These are phyloP conservation scores for Phytophthora pinifolia DNA, from an alignment of 352 stramenopile species.

Conservation along the genomic window DNA sequence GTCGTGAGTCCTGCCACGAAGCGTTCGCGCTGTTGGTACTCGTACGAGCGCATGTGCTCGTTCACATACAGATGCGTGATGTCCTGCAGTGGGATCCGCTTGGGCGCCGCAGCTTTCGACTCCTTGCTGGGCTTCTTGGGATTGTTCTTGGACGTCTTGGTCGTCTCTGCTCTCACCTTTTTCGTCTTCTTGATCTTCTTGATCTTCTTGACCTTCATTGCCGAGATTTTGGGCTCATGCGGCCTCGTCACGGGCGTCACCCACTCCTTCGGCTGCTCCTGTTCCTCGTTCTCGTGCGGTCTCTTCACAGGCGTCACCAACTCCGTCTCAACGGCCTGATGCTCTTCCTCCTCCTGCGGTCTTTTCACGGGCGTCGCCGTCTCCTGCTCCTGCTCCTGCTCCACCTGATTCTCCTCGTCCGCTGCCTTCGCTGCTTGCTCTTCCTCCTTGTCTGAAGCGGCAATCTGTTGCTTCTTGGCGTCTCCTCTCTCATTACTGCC, in stretches of 20 bases:
- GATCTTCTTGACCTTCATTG: conserved; percentile 26
- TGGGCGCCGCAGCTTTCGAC: conserved; percentile 29
- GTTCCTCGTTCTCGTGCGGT: conserved; percentile 14
- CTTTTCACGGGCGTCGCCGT: background rate
- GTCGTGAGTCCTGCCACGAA: conserved; percentile 34
- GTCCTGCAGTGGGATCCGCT: conserved; percentile 56
- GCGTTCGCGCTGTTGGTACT: conserved; percentile 14
- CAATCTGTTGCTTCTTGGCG: conserved; percentile 22
- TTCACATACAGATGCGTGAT: conserved; percentile 70
- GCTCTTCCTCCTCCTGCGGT: background rate
- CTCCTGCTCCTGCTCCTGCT: background rate
- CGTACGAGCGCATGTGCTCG: conserved; percentile 26
- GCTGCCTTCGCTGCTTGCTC: conserved; percentile 7
- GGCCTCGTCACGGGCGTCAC: conserved; percentile 32
- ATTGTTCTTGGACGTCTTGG: background rate
- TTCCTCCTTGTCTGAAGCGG: background rate
- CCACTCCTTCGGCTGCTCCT: conserved; percentile 1
- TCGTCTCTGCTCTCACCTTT: conserved; percentile 6
- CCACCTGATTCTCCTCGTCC: background rate
- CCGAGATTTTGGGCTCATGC: conserved; percentile 27
- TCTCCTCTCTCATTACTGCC: conserved; percentile 4
- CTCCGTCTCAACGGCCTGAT: background rate
- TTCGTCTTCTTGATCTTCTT: conserved; percentile 23
- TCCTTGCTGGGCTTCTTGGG: conserved; percentile 20
- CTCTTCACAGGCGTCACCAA: conserved; percentile 31